These are phyloP conservation scores for Venturia oleaginea DNA, from an alignment of 2,329 filamentous ascomycete genomes.

Conservation along the genomic window DNA sequence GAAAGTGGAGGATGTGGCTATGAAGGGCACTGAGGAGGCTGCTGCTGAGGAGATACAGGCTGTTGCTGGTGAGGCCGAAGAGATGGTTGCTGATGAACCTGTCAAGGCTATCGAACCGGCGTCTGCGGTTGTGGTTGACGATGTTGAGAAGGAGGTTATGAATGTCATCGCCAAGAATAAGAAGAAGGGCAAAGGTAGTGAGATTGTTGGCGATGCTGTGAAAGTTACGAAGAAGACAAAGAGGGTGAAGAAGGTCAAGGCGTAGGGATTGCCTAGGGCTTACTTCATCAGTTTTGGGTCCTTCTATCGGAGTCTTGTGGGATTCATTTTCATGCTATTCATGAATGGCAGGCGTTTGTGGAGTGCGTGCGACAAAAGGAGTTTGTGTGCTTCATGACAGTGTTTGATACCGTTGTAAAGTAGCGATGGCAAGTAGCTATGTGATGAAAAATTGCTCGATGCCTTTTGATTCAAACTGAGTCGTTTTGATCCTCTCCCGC, in stretches of 20 bases:
- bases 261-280: constrained; percentile 6
- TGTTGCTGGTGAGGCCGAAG: constrained; percentile 18
- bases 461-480: too few relatives aligned
- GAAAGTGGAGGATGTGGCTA: constrained; percentile 45
- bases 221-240: constrained; percentile 19
- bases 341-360: too few relatives aligned
- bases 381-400: too few relatives aligned
- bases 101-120: constrained; percentile 7
- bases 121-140: constrained; percentile 9
- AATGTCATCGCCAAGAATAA: constrained; percentile 10
- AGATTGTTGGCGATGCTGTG: constrained; percentile 16
- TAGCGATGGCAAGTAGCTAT: too few relatives aligned
- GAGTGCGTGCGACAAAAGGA: not conserved
- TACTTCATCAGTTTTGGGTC: not conserved
- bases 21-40: constrained; percentile 29
- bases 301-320: not conserved
- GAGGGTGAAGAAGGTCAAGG: constrained; percentile 13
- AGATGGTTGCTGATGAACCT: constrained; percentile 17
- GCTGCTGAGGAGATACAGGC: constrained; percentile 21
- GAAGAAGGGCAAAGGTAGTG: constrained; percentile 9
- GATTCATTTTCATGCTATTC: too few relatives aligned
- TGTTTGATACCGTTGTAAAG: too few relatives aligned
- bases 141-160: constrained; percentile 9
- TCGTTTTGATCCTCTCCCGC: too few relatives aligned
- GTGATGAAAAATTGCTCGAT: too few relatives aligned